Base-by-base conservation (phyloP, 495 filamentous ascomycete genomes). In the Bryoglossum gracile region DNA sequence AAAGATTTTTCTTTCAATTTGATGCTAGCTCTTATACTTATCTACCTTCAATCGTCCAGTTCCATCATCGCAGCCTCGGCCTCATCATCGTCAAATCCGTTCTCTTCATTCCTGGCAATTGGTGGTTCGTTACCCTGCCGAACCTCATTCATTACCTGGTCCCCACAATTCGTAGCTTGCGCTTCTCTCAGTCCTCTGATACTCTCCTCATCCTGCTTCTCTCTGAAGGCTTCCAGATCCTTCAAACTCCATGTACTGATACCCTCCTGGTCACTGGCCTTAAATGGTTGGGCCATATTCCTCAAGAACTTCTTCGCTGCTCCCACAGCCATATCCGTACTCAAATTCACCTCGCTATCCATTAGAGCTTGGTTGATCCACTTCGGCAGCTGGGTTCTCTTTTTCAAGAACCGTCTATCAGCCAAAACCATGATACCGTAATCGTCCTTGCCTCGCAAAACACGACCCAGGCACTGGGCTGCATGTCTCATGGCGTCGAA, bases 401-500 rank as follows among this genome's bases (percentile, higher is more conserved):
- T 97, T 69, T 86, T 85, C 62, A 83, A 77, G 68, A 96, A 99
- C 5, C 94, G 77, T 9, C 84, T 76, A 65, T 99, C 94, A 13
- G 94, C 94, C 14, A 99, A 68, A 10, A 99, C 89, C 92, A 99
- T 99, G 65, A 97, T 83, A 2, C 94, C 94, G 67, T 99, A 99
- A 63, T 99, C 92, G 62, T 97, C 92, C 65, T 98, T 98, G 26
- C 92, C 94, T 51, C 94, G 78, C 21, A 99, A 72, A 14, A 99
- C 94, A 60, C 94, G 91, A 18, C 94, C 94, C 0, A 99, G 74
- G 55, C 94, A 99, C 60, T 99, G 94, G 11, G 94, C 89, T 33
- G 92, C 94, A 61, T 99, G 94, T 21, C 94, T 78, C 90, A 97
- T 99, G 17, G 92, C 94, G 63, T 97, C 92, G 77, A 97, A 99